phyloP scores from a whole-genome alignment of 2,329 filamentous ascomycete species.

The Herpomyces periplanetae region DNA sequence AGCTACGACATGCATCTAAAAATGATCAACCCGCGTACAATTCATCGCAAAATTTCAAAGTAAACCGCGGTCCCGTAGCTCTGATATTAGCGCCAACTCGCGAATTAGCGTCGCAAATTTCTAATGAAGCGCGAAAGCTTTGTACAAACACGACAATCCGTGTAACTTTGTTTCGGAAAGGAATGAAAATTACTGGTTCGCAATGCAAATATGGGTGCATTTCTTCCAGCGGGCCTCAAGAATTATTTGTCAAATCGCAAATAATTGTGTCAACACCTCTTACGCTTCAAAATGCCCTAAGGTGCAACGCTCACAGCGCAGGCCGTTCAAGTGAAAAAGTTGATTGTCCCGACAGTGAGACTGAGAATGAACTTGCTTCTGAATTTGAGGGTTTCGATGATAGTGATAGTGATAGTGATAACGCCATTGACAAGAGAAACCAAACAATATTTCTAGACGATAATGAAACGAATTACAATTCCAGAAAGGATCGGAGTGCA shows the following conservation, averaged over 20 bases:
- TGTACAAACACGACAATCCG: constrained; percentile 33
- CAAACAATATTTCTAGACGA: no score
- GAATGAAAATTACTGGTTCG: constrained; percentile 19
- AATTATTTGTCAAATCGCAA: constrained; percentile 24
- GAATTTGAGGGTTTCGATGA: no score
- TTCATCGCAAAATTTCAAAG: no score
- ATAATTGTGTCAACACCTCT: constrained; percentile 46
- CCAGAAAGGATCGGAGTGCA: no score
- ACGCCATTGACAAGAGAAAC: no score
- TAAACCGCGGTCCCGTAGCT: constrained; percentile 7
- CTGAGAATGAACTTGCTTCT: no score
- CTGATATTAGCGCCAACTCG: constrained; percentile 12
- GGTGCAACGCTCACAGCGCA: no score
- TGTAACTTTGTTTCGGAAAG: constrained; percentile 46
- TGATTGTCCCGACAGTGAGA: no score
- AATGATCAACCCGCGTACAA: no score
- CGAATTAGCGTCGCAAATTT: constrained; percentile 12
- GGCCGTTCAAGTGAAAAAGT: no score
- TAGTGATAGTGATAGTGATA: no score
- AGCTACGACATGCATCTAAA: constrained; percentile 5
- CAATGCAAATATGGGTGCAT: constrained; percentile 7
- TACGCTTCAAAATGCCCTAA: constrained; percentile 31
- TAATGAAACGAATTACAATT: no score
- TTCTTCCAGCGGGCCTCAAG: constrained; percentile 5
- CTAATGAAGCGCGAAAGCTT: constrained; percentile 41